Evolutionary conservation across 2,329 filamentous ascomycete species (phyloP).

Genomic region (Aspergillus caelatus): DNA sequence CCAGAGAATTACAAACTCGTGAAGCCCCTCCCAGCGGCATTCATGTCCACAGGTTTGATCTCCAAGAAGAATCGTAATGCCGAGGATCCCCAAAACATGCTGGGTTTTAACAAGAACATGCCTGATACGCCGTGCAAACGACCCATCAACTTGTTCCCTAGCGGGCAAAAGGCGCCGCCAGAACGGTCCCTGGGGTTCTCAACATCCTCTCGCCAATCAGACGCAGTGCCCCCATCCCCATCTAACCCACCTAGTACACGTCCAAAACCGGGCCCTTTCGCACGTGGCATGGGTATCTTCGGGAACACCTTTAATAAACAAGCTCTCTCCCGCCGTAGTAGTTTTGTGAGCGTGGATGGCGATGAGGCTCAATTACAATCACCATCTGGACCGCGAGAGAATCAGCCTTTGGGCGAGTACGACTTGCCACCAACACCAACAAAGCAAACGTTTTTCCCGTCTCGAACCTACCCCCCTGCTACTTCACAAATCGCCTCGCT

Average conservation of each 20-base stretch:
- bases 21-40: conserved; percentile 78
- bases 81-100: conserved; percentile 62
- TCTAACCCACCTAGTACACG: conserved; percentile 68
- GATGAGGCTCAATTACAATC: conserved; percentile 69
- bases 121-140: conserved; percentile 98
- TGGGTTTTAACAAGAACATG: conserved; percentile 66
- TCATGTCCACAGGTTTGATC: conserved; percentile 91
- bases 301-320: conserved; percentile 56
- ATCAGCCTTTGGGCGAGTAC: conserved; percentile 62
- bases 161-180: conserved; percentile 57
- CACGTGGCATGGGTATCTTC: conserved; percentile 65
- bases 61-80: conserved; percentile 90
- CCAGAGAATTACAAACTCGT: conserved; percentile 75
- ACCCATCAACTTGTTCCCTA: conserved; percentile 68
- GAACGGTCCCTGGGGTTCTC: conserved; percentile 65
- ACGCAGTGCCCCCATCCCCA: conserved; percentile 79
- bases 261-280: conserved; percentile 69
- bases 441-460: conserved; percentile 57
- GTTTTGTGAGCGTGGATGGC: conserved; percentile 78
- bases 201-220: conserved; percentile 69
- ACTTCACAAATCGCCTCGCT: conserved; percentile 37
- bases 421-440: conserved; percentile 94
- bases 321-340: conserved; percentile 60
- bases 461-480: conserved; percentile 37
- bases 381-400: conserved; percentile 57